Conservation (phyloP, 108 stramenopile species). For the Cylindrotheca closterium region DNA sequence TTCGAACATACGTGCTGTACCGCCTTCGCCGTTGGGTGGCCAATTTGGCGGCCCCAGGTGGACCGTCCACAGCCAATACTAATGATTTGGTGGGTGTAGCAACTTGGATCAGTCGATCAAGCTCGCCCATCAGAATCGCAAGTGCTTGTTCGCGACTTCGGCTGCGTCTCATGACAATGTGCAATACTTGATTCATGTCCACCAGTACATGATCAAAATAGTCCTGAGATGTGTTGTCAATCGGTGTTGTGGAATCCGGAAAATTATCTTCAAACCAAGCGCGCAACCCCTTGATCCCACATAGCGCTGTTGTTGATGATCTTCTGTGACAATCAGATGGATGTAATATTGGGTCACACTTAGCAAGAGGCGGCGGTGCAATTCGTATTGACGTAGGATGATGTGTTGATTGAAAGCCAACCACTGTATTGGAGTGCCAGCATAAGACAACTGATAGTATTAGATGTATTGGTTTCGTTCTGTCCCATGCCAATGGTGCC, state of each 20-base stretch:
- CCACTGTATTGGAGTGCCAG: too few relatives aligned
- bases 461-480: too few relatives aligned
- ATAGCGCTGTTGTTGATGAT: too few relatives aligned
- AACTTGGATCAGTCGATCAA: constrained; percentile 48
- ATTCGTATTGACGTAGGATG: too few relatives aligned
- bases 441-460: too few relatives aligned
- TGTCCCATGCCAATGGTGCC: too few relatives aligned
- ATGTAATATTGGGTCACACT: too few relatives aligned
- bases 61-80: constrained; percentile 85
- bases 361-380: too few relatives aligned
- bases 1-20: constrained; percentile 34
- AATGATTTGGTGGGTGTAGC: constrained; percentile 69
- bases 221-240: constrained; percentile 37
- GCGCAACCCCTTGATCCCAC: constrained; percentile 82
- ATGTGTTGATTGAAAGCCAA: too few relatives aligned
- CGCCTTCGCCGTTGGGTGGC: constrained; percentile 77
- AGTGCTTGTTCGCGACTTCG: constrained; percentile 46
- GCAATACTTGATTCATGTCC: constrained; percentile 88
- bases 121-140: constrained; percentile 59
- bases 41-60: constrained; percentile 80
- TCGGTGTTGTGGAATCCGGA: constrained; percentile 52
- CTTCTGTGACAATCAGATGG: too few relatives aligned
- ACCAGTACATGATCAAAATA: constrained; percentile 86
- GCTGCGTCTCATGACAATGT: constrained; percentile 49
- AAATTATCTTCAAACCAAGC: constrained; percentile 78